Evolutionary conservation across 345 rosid species (phyloP), one percentile per base, ranked within the genome.

Genomic region (Lepidium aucheri): DNA sequence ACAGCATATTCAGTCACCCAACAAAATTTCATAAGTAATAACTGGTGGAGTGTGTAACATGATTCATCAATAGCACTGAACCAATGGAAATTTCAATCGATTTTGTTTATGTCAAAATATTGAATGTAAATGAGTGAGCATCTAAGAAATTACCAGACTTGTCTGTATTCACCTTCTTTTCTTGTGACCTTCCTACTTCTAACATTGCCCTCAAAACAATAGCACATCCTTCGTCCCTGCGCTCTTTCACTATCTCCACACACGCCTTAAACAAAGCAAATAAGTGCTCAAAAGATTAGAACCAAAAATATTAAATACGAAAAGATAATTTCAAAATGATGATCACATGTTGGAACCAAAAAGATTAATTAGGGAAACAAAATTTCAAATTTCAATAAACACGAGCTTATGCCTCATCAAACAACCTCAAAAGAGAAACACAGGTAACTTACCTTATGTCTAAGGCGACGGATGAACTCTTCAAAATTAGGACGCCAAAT

Each of bases 401-500:
- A 34, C 18, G 16, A 64, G 14, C 11, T 20, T 16, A 26, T 35
- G 60, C 12, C 39, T 65, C 49, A 22, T 33, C 18, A 16, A 33
- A 65, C 26, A 58, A 51, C 51, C 43, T 52, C 41, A 44, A 42
- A 17, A 10, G 72, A 43, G 67, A 43, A 24, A 50, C 53, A 39
- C 4, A 1, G 38, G 32, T 32, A 77, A 72, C 82, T 50, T 69
- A 90, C 97, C 96, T 90, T 85, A 72, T 90, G 91, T 80, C 95
- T 82, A 72, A 86, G 86, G 20, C 65, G 74, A 46, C 78, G 88
- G 39, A 83, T 60, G 72, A 90, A 84, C 76, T 83, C 96, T 82
- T 88, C 96, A 45, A 79, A 84, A 76, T 86, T 94, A 71, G 85
- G 90, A 74, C 92, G 92, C 94, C 96, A 94, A 50, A 85, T 77